Evolutionary conservation across 1,284 basidiomycete genomes (phyloP).

Genomic region (Ceratobasidium sp.): DNA sequence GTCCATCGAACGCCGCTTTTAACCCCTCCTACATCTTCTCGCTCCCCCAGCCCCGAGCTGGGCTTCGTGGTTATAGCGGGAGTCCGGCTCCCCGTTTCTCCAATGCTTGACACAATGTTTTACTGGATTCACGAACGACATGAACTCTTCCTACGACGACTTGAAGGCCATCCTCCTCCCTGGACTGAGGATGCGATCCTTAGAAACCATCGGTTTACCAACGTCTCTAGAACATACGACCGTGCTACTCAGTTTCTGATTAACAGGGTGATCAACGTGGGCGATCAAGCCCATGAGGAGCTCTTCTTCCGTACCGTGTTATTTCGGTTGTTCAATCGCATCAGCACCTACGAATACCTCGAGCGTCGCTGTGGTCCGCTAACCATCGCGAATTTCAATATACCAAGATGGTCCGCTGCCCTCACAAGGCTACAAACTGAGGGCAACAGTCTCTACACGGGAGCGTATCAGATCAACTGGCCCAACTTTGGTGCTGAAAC

Average conservation of each 20-base stretch:
- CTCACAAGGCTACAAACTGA: slow-evolving; percentile 53
- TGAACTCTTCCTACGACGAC: slow-evolving; percentile 60
- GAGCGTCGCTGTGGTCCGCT: slow-evolving; percentile 57
- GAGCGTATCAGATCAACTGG: slow-evolving; percentile 68
- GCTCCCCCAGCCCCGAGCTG: slow-evolving; percentile 44
- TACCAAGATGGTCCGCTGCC: slow-evolving; percentile 57
- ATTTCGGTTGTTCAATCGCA: slow-evolving; percentile 65
- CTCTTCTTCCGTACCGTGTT: slow-evolving; percentile 65
- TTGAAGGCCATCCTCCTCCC: slow-evolving; percentile 56
- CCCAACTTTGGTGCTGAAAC: slow-evolving; percentile 56
- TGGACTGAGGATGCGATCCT: slow-evolving; percentile 65
- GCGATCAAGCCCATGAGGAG: slow-evolving; percentile 60
- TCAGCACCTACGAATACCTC: slow-evolving; percentile 66
- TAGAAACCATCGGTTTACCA: slow-evolving; percentile 61
- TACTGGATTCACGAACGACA: slow-evolving; percentile 62
- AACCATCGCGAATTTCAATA: slow-evolving; percentile 59
- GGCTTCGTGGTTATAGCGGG: slow-evolving; percentile 48
- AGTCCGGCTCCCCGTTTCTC: slow-evolving; percentile 47
- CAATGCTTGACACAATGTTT: slow-evolving; percentile 67
- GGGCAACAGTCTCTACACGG: slow-evolving; percentile 60
- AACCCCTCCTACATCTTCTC: slow-evolving; percentile 40
- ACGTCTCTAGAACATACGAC: slow-evolving; percentile 66
- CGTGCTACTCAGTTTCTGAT: slow-evolving; percentile 65
- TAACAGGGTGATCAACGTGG: slow-evolving; percentile 64
- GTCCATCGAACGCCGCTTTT: neutral